Base-by-base conservation (phyloP, 257 asterid species). In the Parsonsia alboflavescens region DNA sequence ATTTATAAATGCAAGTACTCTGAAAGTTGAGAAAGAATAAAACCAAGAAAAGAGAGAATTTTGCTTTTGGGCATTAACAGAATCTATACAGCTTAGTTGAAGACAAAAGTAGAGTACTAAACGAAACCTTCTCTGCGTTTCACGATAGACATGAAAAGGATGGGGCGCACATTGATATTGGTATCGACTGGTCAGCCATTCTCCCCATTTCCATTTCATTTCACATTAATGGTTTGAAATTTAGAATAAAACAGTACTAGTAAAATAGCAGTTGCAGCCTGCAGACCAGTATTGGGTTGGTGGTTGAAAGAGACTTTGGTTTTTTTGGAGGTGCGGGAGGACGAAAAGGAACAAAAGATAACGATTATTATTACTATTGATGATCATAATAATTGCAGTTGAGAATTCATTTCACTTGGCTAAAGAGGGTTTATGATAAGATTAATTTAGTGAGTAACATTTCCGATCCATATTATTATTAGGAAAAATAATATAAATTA, bases 111-210 rank as follows among this genome's bases (percentile, higher is more conserved):
- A n/a, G n/a, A n/a, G n/a, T n/a, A n/a, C n/a, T n/a, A n/a, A n/a
- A n/a, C n/a, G n/a, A n/a, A 70, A 62, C 10, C 28, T 5, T 21
- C 9, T 71, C 10, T 33, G 74, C 17, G 33, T 21, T 50, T 33
- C 17, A 53, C 64, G 74, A 71, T 33, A 52, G 64, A 53, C 50
- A 71, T 21, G 48, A 70, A 52, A 70, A 10, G 33, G 33, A 33
- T 30, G 10, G 10, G 74, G 62, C 19, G 48, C 69, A 19, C 17
- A 33, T 16, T 64, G 49, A 21, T 36, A 33, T 2, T 36, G 39
- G 2, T 57, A 10, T 8, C 26, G 15, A 56, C 22, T 56, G 62
- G n/a, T n/a, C n/a, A n/a, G n/a, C n/a, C n/a, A n/a, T n/a, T n/a
- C n/a, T n/a, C n/a, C n/a, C n/a, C n/a, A n/a, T n/a, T n/a, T n/a